Conservation (phyloP, 192 early-diverging fungal genomes). For the Coemansia sp. region DNA sequence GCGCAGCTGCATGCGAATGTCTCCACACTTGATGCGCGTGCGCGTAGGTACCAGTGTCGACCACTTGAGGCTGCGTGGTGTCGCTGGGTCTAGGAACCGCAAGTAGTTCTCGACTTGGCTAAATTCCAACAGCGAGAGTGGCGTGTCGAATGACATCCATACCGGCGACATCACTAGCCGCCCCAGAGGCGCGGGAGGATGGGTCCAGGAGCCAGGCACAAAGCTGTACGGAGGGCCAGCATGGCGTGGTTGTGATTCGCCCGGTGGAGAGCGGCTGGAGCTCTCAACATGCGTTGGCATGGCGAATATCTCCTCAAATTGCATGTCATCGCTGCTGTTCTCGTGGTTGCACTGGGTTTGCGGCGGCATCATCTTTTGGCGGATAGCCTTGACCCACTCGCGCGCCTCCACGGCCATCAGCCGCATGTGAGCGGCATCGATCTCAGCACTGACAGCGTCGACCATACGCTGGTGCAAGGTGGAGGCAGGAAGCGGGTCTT, state of each 20-base stretch:
- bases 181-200: constrained; percentile 42
- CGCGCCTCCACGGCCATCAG: constrained; percentile 40
- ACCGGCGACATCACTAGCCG: constrained; percentile 44
- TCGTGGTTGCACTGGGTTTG: background rate
- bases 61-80: constrained; percentile 48
- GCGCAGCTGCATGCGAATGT: constrained; percentile 49
- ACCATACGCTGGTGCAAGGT: constrained; percentile 20
- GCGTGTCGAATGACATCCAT: constrained; percentile 44
- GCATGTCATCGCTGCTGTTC: constrained; percentile 11
- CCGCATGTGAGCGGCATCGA: constrained; percentile 33
- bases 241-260: constrained; percentile 21
- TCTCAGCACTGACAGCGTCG: constrained; percentile 28
- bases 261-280: background rate
- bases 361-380: constrained; percentile 43
- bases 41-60: constrained; percentile 48
- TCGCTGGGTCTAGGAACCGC: constrained; percentile 50
- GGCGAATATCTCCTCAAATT: constrained; percentile 46
- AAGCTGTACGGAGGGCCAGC: constrained; percentile 40
- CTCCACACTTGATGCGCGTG: constrained; percentile 49
- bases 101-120: constrained; percentile 45
- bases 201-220: constrained; percentile 43
- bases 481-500: background rate
- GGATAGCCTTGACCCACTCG: constrained; percentile 49
- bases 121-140: constrained; percentile 46
- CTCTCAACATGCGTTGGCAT: constrained; percentile 14